phyloP scores from a whole-genome alignment of 1,139 yeast species.

The Saccharomyces uvarum region DNA sequence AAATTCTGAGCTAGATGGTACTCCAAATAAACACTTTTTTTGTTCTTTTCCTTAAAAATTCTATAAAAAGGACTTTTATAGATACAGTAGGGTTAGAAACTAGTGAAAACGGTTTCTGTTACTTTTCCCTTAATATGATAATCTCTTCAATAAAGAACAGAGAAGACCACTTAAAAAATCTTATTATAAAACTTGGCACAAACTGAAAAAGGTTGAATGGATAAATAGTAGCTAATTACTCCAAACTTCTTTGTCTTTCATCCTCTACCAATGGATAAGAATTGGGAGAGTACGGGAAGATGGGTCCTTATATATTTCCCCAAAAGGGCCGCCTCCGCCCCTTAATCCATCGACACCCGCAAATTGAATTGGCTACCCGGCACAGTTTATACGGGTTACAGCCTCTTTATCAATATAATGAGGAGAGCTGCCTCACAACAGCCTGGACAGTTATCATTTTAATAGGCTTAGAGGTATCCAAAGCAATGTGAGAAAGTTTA shows the following conservation, averaged over 20 bases:
- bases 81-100: background rate
- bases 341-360: constrained; percentile 1
- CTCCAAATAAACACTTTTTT: background rate
- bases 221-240: background rate
- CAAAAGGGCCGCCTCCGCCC: constrained; percentile 1
- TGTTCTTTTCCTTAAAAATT: background rate
- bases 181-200: background rate
- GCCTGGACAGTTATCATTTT: too few relatives aligned
- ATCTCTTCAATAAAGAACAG: background rate
- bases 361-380: background rate
- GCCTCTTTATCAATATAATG: background rate
- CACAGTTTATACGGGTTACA: background rate
- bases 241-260: background rate
- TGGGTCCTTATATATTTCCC: background rate
- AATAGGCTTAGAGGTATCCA: too few relatives aligned
- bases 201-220: background rate
- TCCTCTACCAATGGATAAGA: background rate
- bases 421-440: too few relatives aligned
- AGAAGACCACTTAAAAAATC: background rate
- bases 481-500: too few relatives aligned
- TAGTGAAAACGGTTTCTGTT: background rate
- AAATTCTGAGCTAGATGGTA: background rate
- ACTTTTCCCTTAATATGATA: background rate
- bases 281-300: background rate
- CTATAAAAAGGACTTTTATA: background rate